Percentiles rank a stretch among this genome's conserved stretches.
Evolutionary conservation across 441 rosid genomes (phyloP).

Genomic region (Biscutella laevigata): DNA sequence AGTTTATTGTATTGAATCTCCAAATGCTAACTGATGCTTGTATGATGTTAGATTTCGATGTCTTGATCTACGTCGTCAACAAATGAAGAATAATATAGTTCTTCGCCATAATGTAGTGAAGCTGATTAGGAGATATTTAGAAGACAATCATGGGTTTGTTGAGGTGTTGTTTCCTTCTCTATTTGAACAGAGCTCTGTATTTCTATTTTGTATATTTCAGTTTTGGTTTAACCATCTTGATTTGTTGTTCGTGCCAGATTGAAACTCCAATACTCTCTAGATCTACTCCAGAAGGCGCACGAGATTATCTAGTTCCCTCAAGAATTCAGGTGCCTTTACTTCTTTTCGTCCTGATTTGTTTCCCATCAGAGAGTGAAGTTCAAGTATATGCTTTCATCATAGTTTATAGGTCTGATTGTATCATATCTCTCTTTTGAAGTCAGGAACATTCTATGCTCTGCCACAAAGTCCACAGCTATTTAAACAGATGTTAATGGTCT

Average conservation of each 20-base stretch:
- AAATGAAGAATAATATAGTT: constrained; percentile 68
- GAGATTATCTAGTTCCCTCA: constrained; percentile 94
- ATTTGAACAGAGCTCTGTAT: not conserved
- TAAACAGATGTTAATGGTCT: constrained; percentile 97
- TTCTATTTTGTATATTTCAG: not conserved
- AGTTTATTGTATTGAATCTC: not conserved
- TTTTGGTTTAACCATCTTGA: constrained; percentile 32
- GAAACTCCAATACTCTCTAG: constrained; percentile 95
- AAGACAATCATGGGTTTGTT: constrained; percentile 71
- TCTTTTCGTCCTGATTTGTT: constrained; percentile 3
- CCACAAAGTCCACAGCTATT: constrained; percentile 96
- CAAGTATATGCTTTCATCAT: constrained; percentile 14
- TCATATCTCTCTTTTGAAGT: constrained; percentile 57
- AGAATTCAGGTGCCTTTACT: constrained; percentile 76
- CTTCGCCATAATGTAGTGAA: constrained; percentile 87
- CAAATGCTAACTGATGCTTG: not conserved
- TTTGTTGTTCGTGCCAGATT: constrained; percentile 62
- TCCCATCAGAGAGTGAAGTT: not conserved
- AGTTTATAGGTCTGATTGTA: constrained; percentile 31
- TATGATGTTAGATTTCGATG: constrained; percentile 52
- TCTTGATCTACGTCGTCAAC: constrained; percentile 89
- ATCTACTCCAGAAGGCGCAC: constrained; percentile 98
- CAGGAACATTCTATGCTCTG: constrained; percentile 96
- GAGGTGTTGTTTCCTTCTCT: constrained; percentile 50
- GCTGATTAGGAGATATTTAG: constrained; percentile 73